These are phyloP conservation scores for Teratosphaeriaceae sp. DNA, from an alignment of 2,329 filamentous ascomycete genomes.

Conservation along the genomic window DNA sequence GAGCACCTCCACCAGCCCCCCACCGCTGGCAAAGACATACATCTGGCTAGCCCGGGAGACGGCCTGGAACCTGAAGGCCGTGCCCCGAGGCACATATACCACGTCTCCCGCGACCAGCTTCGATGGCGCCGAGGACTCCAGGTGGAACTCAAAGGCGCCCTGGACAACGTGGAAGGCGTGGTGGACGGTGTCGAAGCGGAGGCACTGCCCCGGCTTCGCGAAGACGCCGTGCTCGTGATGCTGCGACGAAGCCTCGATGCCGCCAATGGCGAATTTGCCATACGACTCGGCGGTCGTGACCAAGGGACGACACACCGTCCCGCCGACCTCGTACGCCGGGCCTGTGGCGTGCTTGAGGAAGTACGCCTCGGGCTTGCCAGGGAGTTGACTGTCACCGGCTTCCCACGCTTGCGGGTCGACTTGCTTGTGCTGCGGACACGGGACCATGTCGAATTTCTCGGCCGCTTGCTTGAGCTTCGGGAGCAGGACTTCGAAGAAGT, in stretches of 20 bases:
- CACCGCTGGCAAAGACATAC: constrained; percentile 44
- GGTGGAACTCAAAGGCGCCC: constrained; percentile 37
- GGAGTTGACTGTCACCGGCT: constrained; percentile 34
- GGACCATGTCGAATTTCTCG: constrained; percentile 51
- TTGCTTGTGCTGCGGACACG: constrained; percentile 42
- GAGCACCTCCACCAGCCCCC: constrained; percentile 42
- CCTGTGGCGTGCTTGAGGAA: constrained; percentile 48
- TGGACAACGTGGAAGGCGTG: constrained; percentile 48
- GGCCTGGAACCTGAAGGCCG: constrained; percentile 40
- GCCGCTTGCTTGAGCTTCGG: constrained; percentile 51
- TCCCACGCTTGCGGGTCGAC: constrained; percentile 41
- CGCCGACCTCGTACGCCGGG: constrained; percentile 41
- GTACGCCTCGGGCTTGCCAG: constrained; percentile 38
- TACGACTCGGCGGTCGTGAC: constrained; percentile 42
- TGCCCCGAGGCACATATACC: constrained; percentile 42
- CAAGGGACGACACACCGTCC: constrained; percentile 43
- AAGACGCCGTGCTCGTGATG: constrained; percentile 33
- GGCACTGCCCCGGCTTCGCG: constrained; percentile 18
- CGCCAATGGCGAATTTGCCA: constrained; percentile 48
- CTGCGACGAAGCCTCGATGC: constrained; percentile 41
- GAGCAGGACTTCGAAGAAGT: constrained; percentile 45
- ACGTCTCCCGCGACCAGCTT: constrained; percentile 43
- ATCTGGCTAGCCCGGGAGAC: constrained; percentile 42
- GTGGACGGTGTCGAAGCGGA: constrained; percentile 44
- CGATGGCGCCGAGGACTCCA: constrained; percentile 31